These are phyloP conservation scores for Parmelia sp. DNA, from an alignment of 495 filamentous ascomycete genomes.

Conservation along the genomic window DNA sequence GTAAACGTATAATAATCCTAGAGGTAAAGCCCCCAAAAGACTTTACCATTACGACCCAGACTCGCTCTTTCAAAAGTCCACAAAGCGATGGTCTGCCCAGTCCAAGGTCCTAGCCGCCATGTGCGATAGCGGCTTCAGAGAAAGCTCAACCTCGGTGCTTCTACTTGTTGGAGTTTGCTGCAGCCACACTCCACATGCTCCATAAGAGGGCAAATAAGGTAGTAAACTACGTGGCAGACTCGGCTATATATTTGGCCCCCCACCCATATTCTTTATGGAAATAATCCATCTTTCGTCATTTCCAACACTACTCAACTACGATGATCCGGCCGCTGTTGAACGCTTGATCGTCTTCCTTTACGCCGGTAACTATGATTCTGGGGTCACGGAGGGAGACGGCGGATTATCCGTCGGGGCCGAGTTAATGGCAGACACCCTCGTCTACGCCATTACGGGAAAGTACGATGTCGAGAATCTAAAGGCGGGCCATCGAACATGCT, in stretches of 20 bases:
- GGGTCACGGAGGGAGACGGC: background rate
- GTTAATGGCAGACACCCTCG: background rate
- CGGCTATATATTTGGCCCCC: no score
- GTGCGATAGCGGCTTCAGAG: conserved; percentile 21
- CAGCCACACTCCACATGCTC: no score
- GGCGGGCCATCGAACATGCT: no score
- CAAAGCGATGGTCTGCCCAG: conserved; percentile 31
- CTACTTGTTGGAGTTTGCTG: no score
- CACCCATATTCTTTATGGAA: no score
- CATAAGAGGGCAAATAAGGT: no score
- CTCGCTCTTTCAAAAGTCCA: conserved; percentile 30
- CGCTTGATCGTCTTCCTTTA: background rate
- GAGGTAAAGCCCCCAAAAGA: no score
- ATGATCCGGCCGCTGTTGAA: background rate
- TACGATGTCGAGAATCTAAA: conserved; percentile 4
- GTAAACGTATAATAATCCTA: no score
- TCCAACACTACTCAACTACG: background rate
- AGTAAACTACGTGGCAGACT: no score
- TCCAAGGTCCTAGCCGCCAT: conserved; percentile 28
- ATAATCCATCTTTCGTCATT: no score
- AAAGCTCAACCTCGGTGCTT: conserved; percentile 23
- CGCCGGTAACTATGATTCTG: conserved; percentile 2
- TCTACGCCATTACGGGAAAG: conserved; percentile 10
- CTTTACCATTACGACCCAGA: conserved; percentile 29
- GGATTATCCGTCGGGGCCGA: background rate